A percentile compares a stretch with the other conserved stretches of the same genome.
Conservation (phyloP, 441 rosid species). For the Daphne laureola region DNA sequence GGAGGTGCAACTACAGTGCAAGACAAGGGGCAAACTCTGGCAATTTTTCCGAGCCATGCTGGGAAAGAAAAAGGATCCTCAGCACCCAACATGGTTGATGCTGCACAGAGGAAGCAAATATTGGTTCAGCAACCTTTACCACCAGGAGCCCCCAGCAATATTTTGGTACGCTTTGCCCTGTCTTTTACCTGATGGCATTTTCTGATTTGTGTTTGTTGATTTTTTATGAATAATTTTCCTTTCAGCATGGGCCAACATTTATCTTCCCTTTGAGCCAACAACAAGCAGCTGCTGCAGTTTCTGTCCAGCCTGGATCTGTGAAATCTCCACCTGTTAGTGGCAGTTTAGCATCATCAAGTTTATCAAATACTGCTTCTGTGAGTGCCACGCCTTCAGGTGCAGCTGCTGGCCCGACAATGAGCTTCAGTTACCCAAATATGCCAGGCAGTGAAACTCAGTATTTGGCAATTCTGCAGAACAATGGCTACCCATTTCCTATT, state of each 20-base stretch:
- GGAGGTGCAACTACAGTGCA: slow-evolving; percentile 39
- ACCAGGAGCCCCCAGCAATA: slow-evolving; percentile 69
- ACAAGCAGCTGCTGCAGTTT: slow-evolving; percentile 55
- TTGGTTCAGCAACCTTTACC: slow-evolving; percentile 80
- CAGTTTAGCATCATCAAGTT: slow-evolving; percentile 28
- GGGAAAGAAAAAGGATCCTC: slow-evolving; percentile 51
- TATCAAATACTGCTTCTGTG: slow-evolving; percentile 36
- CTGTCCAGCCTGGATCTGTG: slow-evolving; percentile 52
- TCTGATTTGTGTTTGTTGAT: background rate
- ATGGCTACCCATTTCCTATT: slow-evolving; percentile 67
- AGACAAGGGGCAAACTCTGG: slow-evolving; percentile 48
- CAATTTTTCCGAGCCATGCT: slow-evolving; percentile 36
- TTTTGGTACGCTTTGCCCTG: slow-evolving; percentile 46
- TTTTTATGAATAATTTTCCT: slow-evolving; percentile 7
- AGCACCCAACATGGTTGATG: slow-evolving; percentile 37
- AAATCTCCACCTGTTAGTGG: slow-evolving; percentile 36
- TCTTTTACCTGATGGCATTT: too few species aligned
- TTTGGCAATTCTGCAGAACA: slow-evolving; percentile 83
- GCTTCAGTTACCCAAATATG: slow-evolving; percentile 75
- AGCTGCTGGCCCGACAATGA: slow-evolving; percentile 62
- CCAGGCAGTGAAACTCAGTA: slow-evolving; percentile 84
- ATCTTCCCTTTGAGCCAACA: slow-evolving; percentile 88
- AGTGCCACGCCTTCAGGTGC: slow-evolving; percentile 53
- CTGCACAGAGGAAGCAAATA: slow-evolving; percentile 76
- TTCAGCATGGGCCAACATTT: slow-evolving; percentile 83